Percentiles rank a stretch among this genome's conserved stretches.
Conservation (phyloP, 2,329 filamentous ascomycete genomes). For the Thelonectria rubi region DNA sequence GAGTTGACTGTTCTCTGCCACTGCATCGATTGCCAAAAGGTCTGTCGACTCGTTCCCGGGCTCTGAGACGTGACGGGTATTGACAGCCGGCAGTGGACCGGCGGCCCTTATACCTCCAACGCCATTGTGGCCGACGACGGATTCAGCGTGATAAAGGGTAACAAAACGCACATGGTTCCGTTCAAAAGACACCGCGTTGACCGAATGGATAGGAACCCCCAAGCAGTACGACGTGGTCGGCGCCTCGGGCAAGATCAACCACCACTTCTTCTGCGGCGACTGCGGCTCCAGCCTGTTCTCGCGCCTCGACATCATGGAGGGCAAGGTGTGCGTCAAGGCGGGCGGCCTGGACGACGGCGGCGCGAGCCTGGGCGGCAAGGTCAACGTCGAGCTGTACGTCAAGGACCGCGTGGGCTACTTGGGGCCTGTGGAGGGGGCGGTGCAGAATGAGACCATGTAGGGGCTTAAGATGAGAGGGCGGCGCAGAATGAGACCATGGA, state of each 20-base stretch:
- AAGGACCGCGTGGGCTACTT: conserved; percentile 59
- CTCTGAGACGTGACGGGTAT: background rate
- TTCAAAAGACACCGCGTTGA: rapidly evolving
- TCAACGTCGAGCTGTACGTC: conserved; percentile 62
- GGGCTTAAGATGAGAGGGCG: too few relatives aligned
- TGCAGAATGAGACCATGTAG: conserved; percentile 50
- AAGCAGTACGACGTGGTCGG: conserved; percentile 58
- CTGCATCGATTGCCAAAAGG: conserved; percentile 65
- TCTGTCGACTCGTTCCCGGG: conserved; percentile 26
- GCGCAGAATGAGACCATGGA: too few relatives aligned
- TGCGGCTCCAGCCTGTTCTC: conserved; percentile 63
- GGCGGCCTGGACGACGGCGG: conserved; percentile 60
- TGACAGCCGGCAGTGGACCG: conserved; percentile 52
- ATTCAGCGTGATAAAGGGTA: conserved; percentile 61
- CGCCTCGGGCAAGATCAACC: conserved; percentile 62
- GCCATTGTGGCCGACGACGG: conserved; percentile 56
- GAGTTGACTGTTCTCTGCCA: conserved; percentile 59
- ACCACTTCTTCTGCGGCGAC: conserved; percentile 62
- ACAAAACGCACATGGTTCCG: background rate
- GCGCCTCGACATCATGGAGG: conserved; percentile 62
- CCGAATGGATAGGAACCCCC: conserved; percentile 49
- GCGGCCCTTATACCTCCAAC: conserved; percentile 64
- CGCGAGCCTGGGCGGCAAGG: conserved; percentile 52
- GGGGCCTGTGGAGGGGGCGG: conserved; percentile 53
- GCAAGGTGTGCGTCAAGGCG: conserved; percentile 59